phyloP scores from a whole-genome alignment of 768 basidiomycete species.

The Boletus patriciae region DNA sequence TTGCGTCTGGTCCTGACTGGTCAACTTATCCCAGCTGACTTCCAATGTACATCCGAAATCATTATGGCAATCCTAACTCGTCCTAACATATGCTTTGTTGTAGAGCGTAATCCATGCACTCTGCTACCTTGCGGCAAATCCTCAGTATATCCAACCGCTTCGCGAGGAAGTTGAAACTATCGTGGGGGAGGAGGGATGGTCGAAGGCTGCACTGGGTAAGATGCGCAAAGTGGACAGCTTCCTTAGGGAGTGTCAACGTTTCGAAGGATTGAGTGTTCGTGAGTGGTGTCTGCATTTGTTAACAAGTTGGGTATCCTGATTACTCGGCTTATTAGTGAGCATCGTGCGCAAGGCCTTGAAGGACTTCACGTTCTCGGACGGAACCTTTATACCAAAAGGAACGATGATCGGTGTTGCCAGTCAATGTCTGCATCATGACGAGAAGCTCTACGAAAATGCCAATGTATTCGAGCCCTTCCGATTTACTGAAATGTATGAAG shows the following conservation, averaged over 20 bases:
- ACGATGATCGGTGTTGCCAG: conserved; percentile 23
- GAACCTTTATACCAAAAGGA: conserved; percentile 38
- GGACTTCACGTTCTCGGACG: conserved; percentile 39
- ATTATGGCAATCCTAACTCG: too few relatives aligned
- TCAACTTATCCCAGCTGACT: neutral
- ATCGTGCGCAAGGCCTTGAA: conserved; percentile 34
- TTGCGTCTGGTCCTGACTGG: too few relatives aligned
- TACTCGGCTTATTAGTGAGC: conserved; percentile 16
- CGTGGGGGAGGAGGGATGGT: conserved; percentile 29
- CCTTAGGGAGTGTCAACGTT: conserved; percentile 36
- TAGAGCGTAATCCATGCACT: conserved; percentile 37
- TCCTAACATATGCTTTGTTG: too few relatives aligned
- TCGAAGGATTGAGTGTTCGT: conserved; percentile 30
- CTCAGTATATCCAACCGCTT: conserved; percentile 35
- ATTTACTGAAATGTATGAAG: conserved; percentile 39
- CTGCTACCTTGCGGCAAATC: conserved; percentile 36
- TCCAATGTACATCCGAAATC: neutral
- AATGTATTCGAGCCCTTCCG: conserved; percentile 50
- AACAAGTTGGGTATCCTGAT: neutral
- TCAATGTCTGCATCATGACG: conserved; percentile 23
- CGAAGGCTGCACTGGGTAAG: conserved; percentile 25
- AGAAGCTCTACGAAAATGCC: conserved; percentile 33
- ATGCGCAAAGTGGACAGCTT: conserved; percentile 43
- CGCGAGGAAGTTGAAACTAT: conserved; percentile 39
- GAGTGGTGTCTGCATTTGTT: neutral